Conservation (phyloP, 192 early-diverging fungal genomes). For the Backusella tarrabulga region DNA sequence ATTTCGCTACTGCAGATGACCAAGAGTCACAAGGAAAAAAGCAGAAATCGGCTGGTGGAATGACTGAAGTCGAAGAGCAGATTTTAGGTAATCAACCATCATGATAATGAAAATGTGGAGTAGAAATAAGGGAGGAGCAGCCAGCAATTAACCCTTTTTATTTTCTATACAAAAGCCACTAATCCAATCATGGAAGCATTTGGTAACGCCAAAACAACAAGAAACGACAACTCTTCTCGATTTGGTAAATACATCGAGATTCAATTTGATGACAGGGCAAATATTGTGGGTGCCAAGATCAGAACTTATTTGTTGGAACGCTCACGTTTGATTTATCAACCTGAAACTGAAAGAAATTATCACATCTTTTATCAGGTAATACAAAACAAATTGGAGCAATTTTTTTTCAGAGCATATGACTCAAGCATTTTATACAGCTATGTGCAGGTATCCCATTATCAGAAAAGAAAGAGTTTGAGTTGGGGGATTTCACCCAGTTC, state of each 20-base stretch:
- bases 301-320: slow-evolving; percentile 96
- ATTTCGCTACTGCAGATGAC: slow-evolving; percentile 85
- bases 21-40: slow-evolving; percentile 47
- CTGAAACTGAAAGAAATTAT: slow-evolving; percentile 92
- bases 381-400: background rate
- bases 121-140: no score
- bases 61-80: slow-evolving; percentile 79
- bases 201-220: slow-evolving; percentile 98
- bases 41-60: slow-evolving; percentile 43
- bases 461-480: slow-evolving; percentile 78
- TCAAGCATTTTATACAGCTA: slow-evolving; percentile 41
- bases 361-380: slow-evolving; percentile 96
- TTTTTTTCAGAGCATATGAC: no score
- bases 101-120: background rate
- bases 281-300: slow-evolving; percentile 93
- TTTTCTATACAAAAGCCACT: slow-evolving; percentile 57
- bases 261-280: slow-evolving; percentile 77
- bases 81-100: slow-evolving; percentile 51
- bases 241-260: slow-evolving; percentile 99
- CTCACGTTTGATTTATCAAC: slow-evolving; percentile 94
- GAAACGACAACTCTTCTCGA: slow-evolving; percentile 98
- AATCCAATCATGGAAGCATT: slow-evolving; percentile 99
- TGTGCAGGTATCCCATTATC: slow-evolving; percentile 86
- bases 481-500: slow-evolving; percentile 76
- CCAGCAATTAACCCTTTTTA: background rate